Evolutionary conservation across 805 yeast genomes (phyloP), one percentile per base, ranked within the genome.

Genomic region (Kluyveromyces lactis): DNA sequence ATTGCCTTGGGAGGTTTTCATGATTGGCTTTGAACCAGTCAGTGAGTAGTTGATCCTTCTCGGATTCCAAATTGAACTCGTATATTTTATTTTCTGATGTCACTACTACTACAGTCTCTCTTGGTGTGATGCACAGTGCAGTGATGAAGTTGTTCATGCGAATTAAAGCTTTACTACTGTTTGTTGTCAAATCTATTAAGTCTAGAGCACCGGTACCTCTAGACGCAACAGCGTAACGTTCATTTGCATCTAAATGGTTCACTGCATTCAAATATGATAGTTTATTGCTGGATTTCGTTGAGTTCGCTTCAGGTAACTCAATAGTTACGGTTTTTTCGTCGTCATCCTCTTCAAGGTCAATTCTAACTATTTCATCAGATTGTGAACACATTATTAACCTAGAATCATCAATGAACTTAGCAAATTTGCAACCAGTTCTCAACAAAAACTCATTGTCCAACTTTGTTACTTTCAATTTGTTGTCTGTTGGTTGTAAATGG

Each of bases 21-120:
- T 86, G 72, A 59, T 86, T 86, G 38, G 72, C 64, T 46, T 77
- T 75, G 9, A 95, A 81, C 98, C 97, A 90, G 8, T 70, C 53
- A 0, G 95, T 81, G 47, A 77, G 67, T 47, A 66, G 33, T 16
- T 69, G 49, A 17, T 31, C 40, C 4, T 45, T 44, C 26, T 48
- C 46, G 15, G 35, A 40, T 15, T 34, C 24, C 7, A 55, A 28
- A 32, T 73, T 69, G 50, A 86, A 80, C 62, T 87, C 97, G 44
- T 72, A 73, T 18, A 92, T 58, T 51, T 75, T 79, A 57, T 82
- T 83, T 38, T 86, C 95, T 36, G 81, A 75, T 2, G 90, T 77
- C 16, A 81, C 72, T 9, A 81, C 77, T 13, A 81, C 56, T 26
- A 87, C 63, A 2, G 83, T 73, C 23, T 66, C 62, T 35, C 62